Conservation (phyloP, 306 rosid species). For the Glycine latifolia region DNA sequence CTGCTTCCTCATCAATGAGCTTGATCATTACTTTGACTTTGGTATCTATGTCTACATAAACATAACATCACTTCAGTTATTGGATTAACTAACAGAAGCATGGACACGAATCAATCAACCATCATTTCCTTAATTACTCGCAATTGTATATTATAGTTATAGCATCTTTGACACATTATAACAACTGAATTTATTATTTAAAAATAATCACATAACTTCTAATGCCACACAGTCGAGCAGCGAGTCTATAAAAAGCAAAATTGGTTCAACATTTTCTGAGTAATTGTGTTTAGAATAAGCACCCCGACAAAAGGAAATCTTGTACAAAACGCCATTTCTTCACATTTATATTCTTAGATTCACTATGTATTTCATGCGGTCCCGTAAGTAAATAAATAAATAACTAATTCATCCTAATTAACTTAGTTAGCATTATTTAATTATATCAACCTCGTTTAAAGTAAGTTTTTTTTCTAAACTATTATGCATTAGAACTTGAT, state of each 20-base stretch:
- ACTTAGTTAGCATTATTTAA: too few species aligned
- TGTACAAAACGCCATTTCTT: neutral
- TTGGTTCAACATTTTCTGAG: neutral
- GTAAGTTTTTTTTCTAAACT: too few species aligned
- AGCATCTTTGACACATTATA: constrained; percentile 27
- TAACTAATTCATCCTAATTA: too few species aligned
- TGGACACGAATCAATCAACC: neutral
- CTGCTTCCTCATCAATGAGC: constrained; percentile 96
- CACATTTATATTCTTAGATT: neutral
- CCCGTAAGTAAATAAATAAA: too few species aligned
- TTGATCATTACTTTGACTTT: constrained; percentile 97
- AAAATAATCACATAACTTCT: neutral
- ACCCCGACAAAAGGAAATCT: constrained; percentile 12
- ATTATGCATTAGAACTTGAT: too few species aligned
- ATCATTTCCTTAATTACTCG: constrained; percentile 2
- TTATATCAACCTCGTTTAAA: too few species aligned
- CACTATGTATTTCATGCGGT: neutral
- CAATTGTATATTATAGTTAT: neutral
- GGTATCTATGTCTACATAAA: constrained; percentile 83
- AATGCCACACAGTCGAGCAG: neutral
- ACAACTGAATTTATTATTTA: neutral
- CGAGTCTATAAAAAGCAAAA: neutral
- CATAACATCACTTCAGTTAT: constrained; percentile 26
- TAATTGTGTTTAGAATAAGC: neutral
- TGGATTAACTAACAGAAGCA: neutral